Conservation (phyloP, 1,139 yeast genomes). For the Suhomyces atakaporum region DNA sequence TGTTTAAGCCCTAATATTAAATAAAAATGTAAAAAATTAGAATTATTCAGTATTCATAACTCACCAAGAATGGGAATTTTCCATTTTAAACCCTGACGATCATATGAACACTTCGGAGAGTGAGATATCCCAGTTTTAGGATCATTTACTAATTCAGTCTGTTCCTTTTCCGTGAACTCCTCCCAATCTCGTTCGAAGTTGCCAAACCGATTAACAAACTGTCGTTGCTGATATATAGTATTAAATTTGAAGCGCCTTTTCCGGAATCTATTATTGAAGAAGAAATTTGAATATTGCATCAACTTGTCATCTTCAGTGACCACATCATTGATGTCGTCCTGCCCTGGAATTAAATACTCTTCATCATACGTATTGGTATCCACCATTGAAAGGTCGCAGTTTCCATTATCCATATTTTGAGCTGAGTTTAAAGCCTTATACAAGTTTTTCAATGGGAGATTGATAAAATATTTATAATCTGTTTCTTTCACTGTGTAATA, state of each 20-base stretch:
- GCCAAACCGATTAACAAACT: conserved; percentile 49
- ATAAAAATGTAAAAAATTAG: too few species aligned
- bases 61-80: conserved; percentile 52
- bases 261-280: conserved; percentile 36
- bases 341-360: conserved; percentile 8
- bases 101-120: conserved; percentile 31
- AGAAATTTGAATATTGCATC: conserved; percentile 34
- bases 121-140: conserved; percentile 14
- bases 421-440: conserved; percentile 42
- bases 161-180: conserved; percentile 11
- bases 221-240: conserved; percentile 49
- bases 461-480: conserved; percentile 44
- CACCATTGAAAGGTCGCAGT: conserved; percentile 22
- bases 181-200: conserved; percentile 42
- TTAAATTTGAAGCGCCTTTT: conserved; percentile 47
- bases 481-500: conserved; percentile 46
- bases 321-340: conserved; percentile 16
- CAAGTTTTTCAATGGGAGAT: conserved; percentile 44
- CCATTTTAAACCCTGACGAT: conserved; percentile 51
- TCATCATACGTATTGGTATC: conserved; percentile 29
- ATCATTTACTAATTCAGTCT: not conserved
- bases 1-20: not conserved
- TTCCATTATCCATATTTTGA: conserved; percentile 27
- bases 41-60: too few species aligned
- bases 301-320: conserved; percentile 2